phyloP scores from a whole-genome alignment of 192 early-diverging fungal species.

The Mortierella alpina region DNA sequence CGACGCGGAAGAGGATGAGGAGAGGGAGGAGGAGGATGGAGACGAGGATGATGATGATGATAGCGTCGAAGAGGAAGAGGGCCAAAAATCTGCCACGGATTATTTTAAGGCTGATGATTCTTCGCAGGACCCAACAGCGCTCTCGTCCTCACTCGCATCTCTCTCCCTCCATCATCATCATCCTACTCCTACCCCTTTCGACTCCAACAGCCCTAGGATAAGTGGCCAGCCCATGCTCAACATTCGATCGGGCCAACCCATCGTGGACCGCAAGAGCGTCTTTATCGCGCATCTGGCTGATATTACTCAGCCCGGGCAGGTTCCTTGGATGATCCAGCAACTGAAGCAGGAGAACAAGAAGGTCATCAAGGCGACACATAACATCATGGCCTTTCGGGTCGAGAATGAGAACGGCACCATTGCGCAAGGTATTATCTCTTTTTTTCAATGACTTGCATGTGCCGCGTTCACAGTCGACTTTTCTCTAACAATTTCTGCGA shows the following conservation, averaged over 20 bases:
- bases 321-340: conserved; percentile 64
- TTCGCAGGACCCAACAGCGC: conserved; percentile 10
- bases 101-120: conserved; percentile 31
- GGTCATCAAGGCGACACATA: conserved; percentile 89
- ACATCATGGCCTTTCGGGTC: conserved; percentile 90
- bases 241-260: conserved; percentile 65
- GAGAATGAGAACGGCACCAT: conserved; percentile 61
- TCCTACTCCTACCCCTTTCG: neutral
- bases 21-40: neutral
- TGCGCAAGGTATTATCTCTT: conserved; percentile 60
- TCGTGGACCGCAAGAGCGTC: conserved; percentile 83
- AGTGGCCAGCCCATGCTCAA: conserved; percentile 40
- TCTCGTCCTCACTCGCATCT: conserved; percentile 23
- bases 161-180: conserved; percentile 6
- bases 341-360: conserved; percentile 72
- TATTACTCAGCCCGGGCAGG: conserved; percentile 64
- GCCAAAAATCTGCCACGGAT: conserved; percentile 20
- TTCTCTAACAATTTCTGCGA: neutral
- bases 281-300: conserved; percentile 87
- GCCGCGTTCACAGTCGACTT: neutral
- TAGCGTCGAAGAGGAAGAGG: conserved; percentile 9
- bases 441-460: conserved; percentile 7
- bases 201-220: conserved; percentile 20
- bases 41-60: conserved; percentile 26
- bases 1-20: neutral